Evolutionary conservation across 2,329 filamentous ascomycete species (phyloP), one percentile per base, ranked within the genome.

Genomic region (Elsinoe australis): DNA sequence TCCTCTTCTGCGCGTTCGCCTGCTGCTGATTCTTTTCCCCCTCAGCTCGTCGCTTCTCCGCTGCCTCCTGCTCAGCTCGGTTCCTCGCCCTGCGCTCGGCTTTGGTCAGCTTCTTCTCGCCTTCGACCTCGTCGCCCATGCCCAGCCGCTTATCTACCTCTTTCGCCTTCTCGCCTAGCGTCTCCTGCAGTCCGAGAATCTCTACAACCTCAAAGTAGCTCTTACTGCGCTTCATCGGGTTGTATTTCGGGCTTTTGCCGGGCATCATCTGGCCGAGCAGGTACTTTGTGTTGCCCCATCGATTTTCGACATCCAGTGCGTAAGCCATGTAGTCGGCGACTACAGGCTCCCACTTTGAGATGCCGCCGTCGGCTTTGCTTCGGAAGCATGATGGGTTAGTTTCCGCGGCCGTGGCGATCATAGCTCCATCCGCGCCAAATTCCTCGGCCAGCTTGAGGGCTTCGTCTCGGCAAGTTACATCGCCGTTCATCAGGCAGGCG

Each of bases 391-490:
- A 94, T 2, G 88, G 79, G 61, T 98, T 98, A 54, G 82, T 79
- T 70, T 98, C 92, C 1, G 92, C 92, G 3, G 87, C 78, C 2
- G 87, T 92, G 7, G 92, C 92, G 59, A 98, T 96, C 92, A 98
- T 98, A 52, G 87, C 92, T 4, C 89, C 90, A 60, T 96, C 89
- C 4, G 85, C 85, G n/a, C 82, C 83, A 61, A 78, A 95, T 62
- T 95, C 83, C 19, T 76, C 59, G 52, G 88, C 82, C 5, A 98
- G 73, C 51, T 71, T 63, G 5, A 85, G 61, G 0, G 82, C 90
- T 51, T 94, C 73, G 44, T 87, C 83, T 48, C 85, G 78, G 29
- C 73, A 79, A 48, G 75, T 79, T 0, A 98, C 88, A 59, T 98
- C 92, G 39, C 92, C 92, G 61, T 98, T 98, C 81, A 96, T 89